These are phyloP conservation scores for Candida coleopterorum DNA, from an alignment of 805 yeast species.

Conservation along the genomic window DNA sequence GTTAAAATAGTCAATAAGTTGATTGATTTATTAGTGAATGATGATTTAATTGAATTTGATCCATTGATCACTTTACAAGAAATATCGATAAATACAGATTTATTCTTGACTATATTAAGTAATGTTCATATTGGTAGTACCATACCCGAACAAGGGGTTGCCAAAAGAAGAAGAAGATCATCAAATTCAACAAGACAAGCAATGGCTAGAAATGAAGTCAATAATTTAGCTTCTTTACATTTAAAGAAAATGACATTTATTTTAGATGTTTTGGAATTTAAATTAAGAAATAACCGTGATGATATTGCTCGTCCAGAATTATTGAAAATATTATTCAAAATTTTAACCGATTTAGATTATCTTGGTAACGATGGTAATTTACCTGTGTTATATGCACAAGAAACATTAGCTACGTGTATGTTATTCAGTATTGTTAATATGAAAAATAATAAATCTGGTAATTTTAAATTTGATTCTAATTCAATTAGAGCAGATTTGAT, in stretches of 20 bases:
- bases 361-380: constrained; percentile 87
- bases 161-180: constrained; percentile 79
- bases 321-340: constrained; percentile 50
- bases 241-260: constrained; percentile 72
- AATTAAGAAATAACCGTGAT: constrained; percentile 31
- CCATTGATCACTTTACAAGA: constrained; percentile 48
- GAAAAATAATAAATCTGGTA: constrained; percentile 25
- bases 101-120: constrained; percentile 56
- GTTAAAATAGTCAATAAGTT: constrained; percentile 44
- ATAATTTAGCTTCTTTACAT: constrained; percentile 72
- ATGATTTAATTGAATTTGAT: constrained; percentile 29
- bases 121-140: constrained; percentile 53
- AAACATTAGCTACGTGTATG: constrained; percentile 84
- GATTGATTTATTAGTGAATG: constrained; percentile 52
- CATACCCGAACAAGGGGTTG: constrained; percentile 44
- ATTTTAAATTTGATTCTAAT: constrained; percentile 48
- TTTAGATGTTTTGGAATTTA: constrained; percentile 69
- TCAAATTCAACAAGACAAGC: constrained; percentile 73
- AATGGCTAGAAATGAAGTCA: constrained; percentile 66
- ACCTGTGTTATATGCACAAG: constrained; percentile 89
- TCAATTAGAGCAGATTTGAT: constrained; percentile 83
- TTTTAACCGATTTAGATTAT: constrained; percentile 72
- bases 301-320: constrained; percentile 39
- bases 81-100: constrained; percentile 47
- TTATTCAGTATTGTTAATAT: constrained; percentile 57